These are phyloP conservation scores for Phoenix dactylifera DNA, from an alignment of 176 grass and related monocot genomes.

Conservation along the genomic window DNA sequence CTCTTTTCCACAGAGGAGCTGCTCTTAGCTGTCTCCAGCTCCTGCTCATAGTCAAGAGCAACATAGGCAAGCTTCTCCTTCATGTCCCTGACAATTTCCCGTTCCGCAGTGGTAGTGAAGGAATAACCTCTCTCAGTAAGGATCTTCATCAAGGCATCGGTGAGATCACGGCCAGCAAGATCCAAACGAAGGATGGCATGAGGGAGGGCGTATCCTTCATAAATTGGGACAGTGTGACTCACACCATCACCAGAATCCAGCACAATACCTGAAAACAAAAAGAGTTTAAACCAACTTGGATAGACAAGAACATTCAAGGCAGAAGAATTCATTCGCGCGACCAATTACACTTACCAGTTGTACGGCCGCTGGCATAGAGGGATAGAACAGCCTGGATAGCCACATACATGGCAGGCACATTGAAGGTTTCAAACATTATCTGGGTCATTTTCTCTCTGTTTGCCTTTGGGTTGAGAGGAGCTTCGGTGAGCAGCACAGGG, in stretches of 20 bases:
- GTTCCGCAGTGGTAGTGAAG: slow-evolving; percentile 38
- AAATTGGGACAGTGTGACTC: slow-evolving; percentile 34
- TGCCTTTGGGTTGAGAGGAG: slow-evolving; percentile 39
- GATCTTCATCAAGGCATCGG: slow-evolving; percentile 37
- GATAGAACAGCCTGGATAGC: slow-evolving; percentile 41
- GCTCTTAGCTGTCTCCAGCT: slow-evolving; percentile 30
- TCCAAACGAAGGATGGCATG: slow-evolving; percentile 38
- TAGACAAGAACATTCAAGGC: no score
- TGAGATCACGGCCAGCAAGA: slow-evolving; percentile 37
- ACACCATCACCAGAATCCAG: slow-evolving; percentile 39
- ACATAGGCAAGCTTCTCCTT: slow-evolving; percentile 41
- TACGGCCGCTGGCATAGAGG: slow-evolving; percentile 38
- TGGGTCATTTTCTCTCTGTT: slow-evolving; percentile 46
- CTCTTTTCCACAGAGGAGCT: slow-evolving; percentile 42
- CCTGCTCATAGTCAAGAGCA: slow-evolving; percentile 32
- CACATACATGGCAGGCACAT: slow-evolving; percentile 40
- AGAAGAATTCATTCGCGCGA: no score
- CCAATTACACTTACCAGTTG: slow-evolving; percentile 22
- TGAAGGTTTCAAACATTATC: slow-evolving; percentile 43
- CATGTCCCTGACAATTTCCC: slow-evolving; percentile 40
- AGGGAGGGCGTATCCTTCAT: slow-evolving; percentile 34
- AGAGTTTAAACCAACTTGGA: not conserved
- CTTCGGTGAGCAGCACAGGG: slow-evolving; percentile 40
- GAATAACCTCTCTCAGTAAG: slow-evolving; percentile 40
- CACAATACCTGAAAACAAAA: slow-evolving; percentile 23